Evolutionary conservation across 73 alveolate species (phyloP).

Genomic region (Paramecium pentaurelia): DNA sequence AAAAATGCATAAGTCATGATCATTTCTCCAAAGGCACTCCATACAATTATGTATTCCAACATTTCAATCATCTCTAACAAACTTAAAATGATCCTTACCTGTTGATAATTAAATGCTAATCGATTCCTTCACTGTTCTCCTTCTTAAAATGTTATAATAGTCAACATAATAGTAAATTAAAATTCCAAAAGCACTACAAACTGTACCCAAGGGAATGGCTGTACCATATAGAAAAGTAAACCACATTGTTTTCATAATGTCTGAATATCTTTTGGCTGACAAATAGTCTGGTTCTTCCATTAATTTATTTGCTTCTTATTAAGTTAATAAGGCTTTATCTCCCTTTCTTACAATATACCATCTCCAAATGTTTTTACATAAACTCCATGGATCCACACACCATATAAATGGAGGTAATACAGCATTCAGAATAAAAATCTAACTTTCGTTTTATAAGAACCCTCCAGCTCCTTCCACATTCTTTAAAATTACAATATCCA

Average conservation of each 20-base stretch:
- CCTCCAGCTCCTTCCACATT: slow-evolving; percentile 52
- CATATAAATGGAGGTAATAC: slow-evolving; percentile 54
- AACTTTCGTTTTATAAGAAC: slow-evolving; percentile 33
- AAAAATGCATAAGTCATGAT: slow-evolving; percentile 38
- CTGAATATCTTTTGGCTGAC: slow-evolving; percentile 55
- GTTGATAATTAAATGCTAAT: slow-evolving; percentile 25
- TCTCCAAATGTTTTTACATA: slow-evolving; percentile 13
- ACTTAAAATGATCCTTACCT: not conserved
- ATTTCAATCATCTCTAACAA: slow-evolving; percentile 44
- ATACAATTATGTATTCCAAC: slow-evolving; percentile 40
- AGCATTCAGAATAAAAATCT: slow-evolving; percentile 50
- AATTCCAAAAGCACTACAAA: slow-evolving; percentile 25
- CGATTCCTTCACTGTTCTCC: slow-evolving; percentile 58
- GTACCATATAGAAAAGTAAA: slow-evolving; percentile 53
- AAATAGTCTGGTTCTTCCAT: slow-evolving; percentile 55
- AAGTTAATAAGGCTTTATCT: slow-evolving; percentile 33
- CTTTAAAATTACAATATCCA: slow-evolving; percentile 34
- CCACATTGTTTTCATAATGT: slow-evolving; percentile 63
- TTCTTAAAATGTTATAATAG: slow-evolving; percentile 39
- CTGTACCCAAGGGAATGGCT: slow-evolving; percentile 43
- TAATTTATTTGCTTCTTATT: slow-evolving; percentile 52
- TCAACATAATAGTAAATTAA: slow-evolving; percentile 36
- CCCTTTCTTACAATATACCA: not conserved
- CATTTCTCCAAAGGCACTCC: slow-evolving; percentile 57
- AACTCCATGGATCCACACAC: slow-evolving; percentile 53